phyloP scores from a whole-genome alignment of 345 rosid species.

The Eucalyptus marginata region DNA sequence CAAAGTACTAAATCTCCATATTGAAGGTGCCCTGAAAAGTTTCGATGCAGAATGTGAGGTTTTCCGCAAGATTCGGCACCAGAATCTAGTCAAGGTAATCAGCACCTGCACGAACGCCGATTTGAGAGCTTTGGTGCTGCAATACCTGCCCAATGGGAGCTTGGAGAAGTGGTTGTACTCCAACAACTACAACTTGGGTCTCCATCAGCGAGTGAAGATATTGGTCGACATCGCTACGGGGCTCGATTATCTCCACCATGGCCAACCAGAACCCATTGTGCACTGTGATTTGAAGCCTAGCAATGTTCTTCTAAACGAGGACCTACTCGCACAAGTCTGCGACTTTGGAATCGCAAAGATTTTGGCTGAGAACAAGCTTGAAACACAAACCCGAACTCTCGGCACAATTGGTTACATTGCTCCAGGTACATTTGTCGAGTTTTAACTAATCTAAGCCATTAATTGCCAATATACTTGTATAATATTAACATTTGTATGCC shows the following conservation, averaged over 20 bases:
- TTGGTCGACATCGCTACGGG: neutral
- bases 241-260: neutral
- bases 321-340: neutral
- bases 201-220: neutral
- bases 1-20: neutral
- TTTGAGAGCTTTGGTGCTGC: neutral
- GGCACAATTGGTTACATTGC: neutral
- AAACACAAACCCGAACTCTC: neutral
- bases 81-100: constrained; percentile 4
- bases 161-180: neutral
- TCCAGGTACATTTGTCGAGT: neutral
- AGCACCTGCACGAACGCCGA: neutral
- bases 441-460: neutral
- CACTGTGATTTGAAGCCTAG: neutral
- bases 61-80: neutral
- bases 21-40: neutral
- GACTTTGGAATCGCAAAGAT: neutral
- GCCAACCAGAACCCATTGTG: neutral
- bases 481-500: neutral
- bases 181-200: neutral
- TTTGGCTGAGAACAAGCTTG: neutral
- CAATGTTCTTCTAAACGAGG: neutral
- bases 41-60: constrained; percentile 1
- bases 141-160: neutral
- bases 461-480: neutral